Evolutionary conservation across 495 filamentous ascomycete genomes (phyloP).

Genomic region (Xeromyces bisporus): DNA sequence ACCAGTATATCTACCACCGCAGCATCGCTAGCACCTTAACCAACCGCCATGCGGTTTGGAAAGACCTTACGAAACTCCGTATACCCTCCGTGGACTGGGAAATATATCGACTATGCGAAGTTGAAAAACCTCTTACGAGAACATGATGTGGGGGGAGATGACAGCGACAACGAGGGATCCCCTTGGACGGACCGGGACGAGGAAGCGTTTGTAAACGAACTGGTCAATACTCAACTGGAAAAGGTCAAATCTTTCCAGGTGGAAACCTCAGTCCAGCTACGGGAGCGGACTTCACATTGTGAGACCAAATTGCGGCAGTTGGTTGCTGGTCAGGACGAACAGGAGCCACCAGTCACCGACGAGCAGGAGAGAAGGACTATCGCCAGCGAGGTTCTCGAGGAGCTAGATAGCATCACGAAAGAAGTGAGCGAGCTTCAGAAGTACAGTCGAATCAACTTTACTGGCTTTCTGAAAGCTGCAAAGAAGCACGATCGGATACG

Average conservation of each 20-base stretch:
- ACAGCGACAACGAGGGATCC: conserved; percentile 32
- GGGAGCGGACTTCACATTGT: conserved; percentile 44
- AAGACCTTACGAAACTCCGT: conserved; percentile 63
- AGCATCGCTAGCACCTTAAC: no score
- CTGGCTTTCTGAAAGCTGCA: conserved; percentile 89
- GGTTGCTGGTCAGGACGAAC: conserved; percentile 12
- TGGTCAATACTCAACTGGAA: conserved; percentile 85
- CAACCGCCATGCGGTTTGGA: conserved; percentile 65
- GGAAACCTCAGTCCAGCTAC: conserved; percentile 52
- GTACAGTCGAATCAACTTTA: conserved; percentile 92
- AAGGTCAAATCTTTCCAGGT: conserved; percentile 86
- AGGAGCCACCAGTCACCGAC: conserved; percentile 13
- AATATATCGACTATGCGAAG: conserved; percentile 91
- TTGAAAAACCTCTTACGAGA: conserved; percentile 80
- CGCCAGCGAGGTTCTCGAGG: conserved; percentile 52
- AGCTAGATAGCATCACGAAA: conserved; percentile 73
- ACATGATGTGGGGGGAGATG: conserved; percentile 33
- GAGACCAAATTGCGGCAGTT: conserved; percentile 34
- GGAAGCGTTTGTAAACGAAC: conserved; percentile 79
- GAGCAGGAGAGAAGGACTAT: conserved; percentile 30
- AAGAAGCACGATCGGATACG: conserved; percentile 97
- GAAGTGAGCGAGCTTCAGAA: conserved; percentile 89
- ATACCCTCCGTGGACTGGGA: conserved; percentile 76
- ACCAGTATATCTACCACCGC: no score
- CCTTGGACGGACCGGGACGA: conserved; percentile 94